Evolutionary conservation across 768 basidiomycete species (phyloP).

Genomic region (Vararia minispora): DNA sequence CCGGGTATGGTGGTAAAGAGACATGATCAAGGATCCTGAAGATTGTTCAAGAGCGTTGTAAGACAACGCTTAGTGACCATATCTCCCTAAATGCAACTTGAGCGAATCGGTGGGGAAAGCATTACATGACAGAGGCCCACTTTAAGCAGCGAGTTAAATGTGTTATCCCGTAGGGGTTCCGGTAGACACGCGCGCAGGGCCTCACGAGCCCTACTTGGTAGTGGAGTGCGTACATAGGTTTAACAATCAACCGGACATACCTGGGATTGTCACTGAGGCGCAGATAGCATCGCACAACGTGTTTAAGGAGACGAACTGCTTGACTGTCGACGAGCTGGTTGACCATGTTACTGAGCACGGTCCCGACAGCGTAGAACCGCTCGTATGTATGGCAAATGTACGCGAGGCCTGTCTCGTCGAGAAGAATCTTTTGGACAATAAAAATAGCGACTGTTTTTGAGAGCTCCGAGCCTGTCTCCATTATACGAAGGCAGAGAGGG

Average conservation of each 20-base stretch:
- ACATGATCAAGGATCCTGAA: slow-evolving; percentile 39
- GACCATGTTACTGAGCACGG: slow-evolving; percentile 98
- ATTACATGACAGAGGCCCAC: slow-evolving; percentile 26
- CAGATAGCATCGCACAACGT: slow-evolving; percentile 95
- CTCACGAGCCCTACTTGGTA: slow-evolving; percentile 68
- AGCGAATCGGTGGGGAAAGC: neutral
- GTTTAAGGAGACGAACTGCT: slow-evolving; percentile 91
- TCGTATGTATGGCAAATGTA: slow-evolving; percentile 99
- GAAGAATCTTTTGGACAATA: slow-evolving; percentile 95
- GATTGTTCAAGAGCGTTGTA: slow-evolving; percentile 80
- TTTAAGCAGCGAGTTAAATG: slow-evolving; percentile 86
- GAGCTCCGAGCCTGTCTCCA: slow-evolving; percentile 98
- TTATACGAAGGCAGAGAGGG: slow-evolving; percentile 96
- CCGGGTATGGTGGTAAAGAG: neutral
- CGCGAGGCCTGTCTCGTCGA: slow-evolving; percentile 94
- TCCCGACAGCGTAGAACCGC: slow-evolving; percentile 97
- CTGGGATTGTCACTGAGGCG: slow-evolving; percentile 92
- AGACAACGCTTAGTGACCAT: slow-evolving; percentile 97
- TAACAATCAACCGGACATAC: slow-evolving; percentile 30
- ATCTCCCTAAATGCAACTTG: slow-evolving; percentile 51
- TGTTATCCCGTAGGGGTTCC: slow-evolving; percentile 88
- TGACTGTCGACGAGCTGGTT: slow-evolving; percentile 96
- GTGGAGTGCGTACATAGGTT: slow-evolving; percentile 9
- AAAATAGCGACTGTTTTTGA: slow-evolving; percentile 99
- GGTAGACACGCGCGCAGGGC: slow-evolving; percentile 92